phyloP scores from a whole-genome alignment of 257 asterid genomes.

The Nicotiana otophora region DNA sequence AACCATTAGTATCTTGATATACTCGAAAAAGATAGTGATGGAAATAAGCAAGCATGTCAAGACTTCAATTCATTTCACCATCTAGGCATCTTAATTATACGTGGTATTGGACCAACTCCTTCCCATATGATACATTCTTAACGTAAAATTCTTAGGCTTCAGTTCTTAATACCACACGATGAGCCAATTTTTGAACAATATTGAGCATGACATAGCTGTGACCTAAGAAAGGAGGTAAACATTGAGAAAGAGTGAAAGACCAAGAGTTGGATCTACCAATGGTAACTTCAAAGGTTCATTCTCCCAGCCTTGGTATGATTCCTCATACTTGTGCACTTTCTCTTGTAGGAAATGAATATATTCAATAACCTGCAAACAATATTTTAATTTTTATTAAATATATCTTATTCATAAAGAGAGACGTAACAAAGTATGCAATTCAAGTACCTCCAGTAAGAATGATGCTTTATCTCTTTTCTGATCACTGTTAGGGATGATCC shows the following conservation, averaged over 20 bases:
- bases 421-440: not conserved
- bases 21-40: not conserved
- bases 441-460: slow-evolving; percentile 72
- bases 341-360: slow-evolving; percentile 92
- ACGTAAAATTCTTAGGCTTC: not conserved
- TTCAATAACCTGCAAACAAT: slow-evolving; percentile 68
- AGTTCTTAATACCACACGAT: not conserved
- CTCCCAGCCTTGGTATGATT: slow-evolving; percentile 70
- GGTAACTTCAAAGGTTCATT: slow-evolving; percentile 63
- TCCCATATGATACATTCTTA: not conserved
- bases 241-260: not conserved
- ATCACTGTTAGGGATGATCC: slow-evolving; percentile 81
- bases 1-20: not conserved
- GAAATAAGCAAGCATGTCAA: not conserved
- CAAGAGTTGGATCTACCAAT: slow-evolving; percentile 39
- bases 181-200: not conserved
- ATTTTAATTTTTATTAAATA: not conserved
- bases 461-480: slow-evolving; percentile 99
- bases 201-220: not conserved
- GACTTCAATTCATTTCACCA: not conserved
- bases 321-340: slow-evolving; percentile 66
- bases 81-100: not conserved
- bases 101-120: not conserved
- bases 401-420: not conserved
- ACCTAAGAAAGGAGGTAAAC: not conserved